These are phyloP conservation scores for Quercus gilva DNA, from an alignment of 306 rosid genomes.

Conservation along the genomic window DNA sequence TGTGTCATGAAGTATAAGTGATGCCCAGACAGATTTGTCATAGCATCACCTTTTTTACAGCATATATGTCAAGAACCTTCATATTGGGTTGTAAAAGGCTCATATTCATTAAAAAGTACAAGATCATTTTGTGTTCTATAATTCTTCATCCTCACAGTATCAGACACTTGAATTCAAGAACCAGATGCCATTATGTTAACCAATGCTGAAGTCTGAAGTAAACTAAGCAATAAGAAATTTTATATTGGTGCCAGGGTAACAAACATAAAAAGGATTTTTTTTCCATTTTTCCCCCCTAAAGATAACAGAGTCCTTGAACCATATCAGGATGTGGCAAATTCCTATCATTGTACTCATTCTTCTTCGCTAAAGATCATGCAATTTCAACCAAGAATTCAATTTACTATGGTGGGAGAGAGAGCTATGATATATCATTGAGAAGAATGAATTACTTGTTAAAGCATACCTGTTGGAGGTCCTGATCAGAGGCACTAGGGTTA, in stretches of 20 bases:
- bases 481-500: slow-evolving; percentile 89
- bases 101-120: neutral
- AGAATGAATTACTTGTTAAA: slow-evolving; percentile 15
- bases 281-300: neutral
- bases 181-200: too few relatives aligned
- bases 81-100: neutral
- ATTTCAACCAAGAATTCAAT: neutral
- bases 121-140: neutral
- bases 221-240: neutral
- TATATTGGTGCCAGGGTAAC: neutral
- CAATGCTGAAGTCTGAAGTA: neutral
- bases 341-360: neutral
- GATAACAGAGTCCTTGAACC: neutral
- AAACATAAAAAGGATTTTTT: neutral
- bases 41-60: neutral
- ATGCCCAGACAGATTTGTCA: too few relatives aligned
- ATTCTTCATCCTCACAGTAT: neutral
- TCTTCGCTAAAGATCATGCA: neutral
- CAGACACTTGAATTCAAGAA: too few relatives aligned
- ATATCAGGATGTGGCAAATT: neutral
- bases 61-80: neutral
- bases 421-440: neutral
- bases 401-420: neutral
- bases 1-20: too few relatives aligned
- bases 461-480: slow-evolving; percentile 94